Conservation (phyloP, 139 green algal species). For the Tetraselmis striata region DNA sequence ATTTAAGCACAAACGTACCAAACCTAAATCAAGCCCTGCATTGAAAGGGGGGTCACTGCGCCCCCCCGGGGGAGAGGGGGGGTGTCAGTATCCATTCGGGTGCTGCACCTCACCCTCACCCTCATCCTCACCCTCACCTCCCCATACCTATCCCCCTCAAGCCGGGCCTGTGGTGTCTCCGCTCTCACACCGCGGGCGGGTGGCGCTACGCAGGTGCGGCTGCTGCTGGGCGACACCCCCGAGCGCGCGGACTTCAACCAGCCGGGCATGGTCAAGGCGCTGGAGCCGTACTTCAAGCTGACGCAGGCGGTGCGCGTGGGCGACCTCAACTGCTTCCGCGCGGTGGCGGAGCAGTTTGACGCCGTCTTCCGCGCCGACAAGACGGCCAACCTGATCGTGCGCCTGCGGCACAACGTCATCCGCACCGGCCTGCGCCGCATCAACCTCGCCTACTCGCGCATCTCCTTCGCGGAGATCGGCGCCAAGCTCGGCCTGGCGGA, state of each 20-base stretch:
- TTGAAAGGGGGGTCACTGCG: too few relatives aligned
- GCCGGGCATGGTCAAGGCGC: constrained; percentile 47
- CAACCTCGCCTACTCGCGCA: constrained; percentile 89
- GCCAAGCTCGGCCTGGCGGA: constrained; percentile 69
- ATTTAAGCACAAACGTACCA: too few relatives aligned
- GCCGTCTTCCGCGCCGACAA: constrained; percentile 66
- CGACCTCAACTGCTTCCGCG: constrained; percentile 73
- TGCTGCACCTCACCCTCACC: too few relatives aligned
- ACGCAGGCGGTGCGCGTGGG: constrained; percentile 75
- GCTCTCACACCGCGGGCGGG: too few relatives aligned
- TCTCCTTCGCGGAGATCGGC: constrained; percentile 81
- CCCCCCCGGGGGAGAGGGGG: too few relatives aligned
- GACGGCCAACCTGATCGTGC: constrained; percentile 79
- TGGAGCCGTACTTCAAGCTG: constrained; percentile 88
- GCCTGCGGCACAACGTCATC: constrained; percentile 94
- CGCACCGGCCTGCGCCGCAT: constrained; percentile 87
- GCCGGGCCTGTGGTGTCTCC: too few relatives aligned
- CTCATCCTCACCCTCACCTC: too few relatives aligned
- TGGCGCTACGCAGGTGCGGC: constrained; percentile 78
- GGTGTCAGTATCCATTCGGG: too few relatives aligned
- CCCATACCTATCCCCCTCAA: too few relatives aligned
- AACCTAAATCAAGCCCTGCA: too few relatives aligned
- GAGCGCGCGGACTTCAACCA: constrained; percentile 73
- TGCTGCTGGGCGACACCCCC: constrained; percentile 97
- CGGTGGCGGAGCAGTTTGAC: constrained; percentile 48